Percentiles rank a stretch among this genome's conserved stretches.
phyloP scores from a whole-genome alignment of 2,329 filamentous ascomycete genomes.

The Berkeleyomyces basicola region DNA sequence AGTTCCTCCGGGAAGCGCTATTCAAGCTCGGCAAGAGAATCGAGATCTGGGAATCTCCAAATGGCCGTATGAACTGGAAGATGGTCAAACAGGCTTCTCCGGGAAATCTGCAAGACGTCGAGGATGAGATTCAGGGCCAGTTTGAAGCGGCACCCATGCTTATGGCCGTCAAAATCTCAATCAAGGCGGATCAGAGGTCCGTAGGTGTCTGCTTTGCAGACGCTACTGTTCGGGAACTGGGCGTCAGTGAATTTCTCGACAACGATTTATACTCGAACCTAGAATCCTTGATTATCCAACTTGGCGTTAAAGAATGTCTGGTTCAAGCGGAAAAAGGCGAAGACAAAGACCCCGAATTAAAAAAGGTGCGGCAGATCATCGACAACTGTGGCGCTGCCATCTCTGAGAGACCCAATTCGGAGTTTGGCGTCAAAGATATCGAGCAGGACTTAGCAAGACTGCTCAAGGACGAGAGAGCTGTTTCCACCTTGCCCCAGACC shows the following conservation, averaged over 20 bases:
- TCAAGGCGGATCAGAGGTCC: constrained; percentile 70
- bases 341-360: constrained; percentile 65
- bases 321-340: constrained; percentile 75
- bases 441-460: constrained; percentile 84
- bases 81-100: constrained; percentile 82
- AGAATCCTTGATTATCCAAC: constrained; percentile 86
- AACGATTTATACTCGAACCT: constrained; percentile 98
- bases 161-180: constrained; percentile 78
- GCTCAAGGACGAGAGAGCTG: constrained; percentile 69
- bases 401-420: constrained; percentile 56
- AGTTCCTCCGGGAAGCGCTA: constrained; percentile 85
- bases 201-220: constrained; percentile 97
- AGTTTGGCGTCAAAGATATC: constrained; percentile 82
- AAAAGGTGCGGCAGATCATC: constrained; percentile 75
- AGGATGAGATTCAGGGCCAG: constrained; percentile 79
- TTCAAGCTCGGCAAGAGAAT: constrained; percentile 81
- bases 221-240: constrained; percentile 85
- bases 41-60: constrained; percentile 70
- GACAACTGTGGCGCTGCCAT: constrained; percentile 85
- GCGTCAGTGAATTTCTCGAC: constrained; percentile 96
- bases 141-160: constrained; percentile 89
- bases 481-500: constrained; percentile 66
- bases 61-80: constrained; percentile 79
- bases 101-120: constrained; percentile 89
- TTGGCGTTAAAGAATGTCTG: constrained; percentile 87